Evolutionary conservation across 305 asterid species (phyloP), one percentile per base, ranked within the genome.

Genomic region (Nicotiana rustica): DNA sequence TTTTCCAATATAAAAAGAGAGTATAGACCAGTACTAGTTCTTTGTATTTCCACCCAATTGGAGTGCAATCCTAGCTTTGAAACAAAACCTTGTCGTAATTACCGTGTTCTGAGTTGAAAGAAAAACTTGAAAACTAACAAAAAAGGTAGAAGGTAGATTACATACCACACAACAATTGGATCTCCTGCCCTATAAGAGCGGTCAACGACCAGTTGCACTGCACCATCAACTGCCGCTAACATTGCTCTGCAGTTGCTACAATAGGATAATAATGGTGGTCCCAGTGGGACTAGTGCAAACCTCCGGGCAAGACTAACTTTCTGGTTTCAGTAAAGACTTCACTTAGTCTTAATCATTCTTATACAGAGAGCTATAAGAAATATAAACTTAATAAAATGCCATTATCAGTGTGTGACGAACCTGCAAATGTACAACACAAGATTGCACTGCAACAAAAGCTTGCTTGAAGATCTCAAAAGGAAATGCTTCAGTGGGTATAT

Each of bases 391-490:
- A 55, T 14, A 81, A 33, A 80, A 67, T 67, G 56, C 36, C 17
- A 66, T 21, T 62, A 81, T 83, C 41, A 77, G 83, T 21, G 77
- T 77, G 80, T 29, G 60, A 83, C 84, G 36, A 83, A 96, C 99
- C 99, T 96, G 98, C 91, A 93, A 90, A 91, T 96, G 99, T 87
- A 96, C 99, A 86, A 96, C 98, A 87, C 99, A 94, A 21, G 98
- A 96, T 79, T 96, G 99, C 67, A 96, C 94, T 84, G 98, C 99
- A 84, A 96, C 99, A 89, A 96, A 94, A 82, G 99, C 99, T 93
- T 96, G 99, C 85, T 96, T 96, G 89, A 96, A 96, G 84, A 96
- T 96, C 92, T 93, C 95, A 88, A 89, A 96, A 36, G 97, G 85
- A 88, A 96, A 94, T 80, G 99, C 99, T 88, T 96, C 99, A 5